Evolutionary conservation across 2,329 filamentous ascomycete genomes (phyloP).

Genomic region (Dactylellina drechsleri): DNA sequence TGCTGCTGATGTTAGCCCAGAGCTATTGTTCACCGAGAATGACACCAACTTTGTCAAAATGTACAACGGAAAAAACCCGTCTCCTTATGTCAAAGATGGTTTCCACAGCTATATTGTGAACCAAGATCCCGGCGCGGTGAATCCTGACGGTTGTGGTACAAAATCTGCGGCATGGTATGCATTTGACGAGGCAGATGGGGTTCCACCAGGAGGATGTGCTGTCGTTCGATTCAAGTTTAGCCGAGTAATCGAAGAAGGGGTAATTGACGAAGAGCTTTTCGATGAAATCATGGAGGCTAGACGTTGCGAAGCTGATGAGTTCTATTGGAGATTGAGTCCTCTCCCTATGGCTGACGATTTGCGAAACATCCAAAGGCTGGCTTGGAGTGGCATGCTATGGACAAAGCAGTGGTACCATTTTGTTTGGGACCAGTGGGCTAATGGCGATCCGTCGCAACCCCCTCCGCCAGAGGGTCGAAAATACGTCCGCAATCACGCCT

Average conservation of each 20-base stretch:
- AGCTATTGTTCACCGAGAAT: slow-evolving; percentile 92
- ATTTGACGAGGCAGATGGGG: slow-evolving; percentile 88
- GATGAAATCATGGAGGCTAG: slow-evolving; percentile 89
- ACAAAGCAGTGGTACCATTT: slow-evolving; percentile 97
- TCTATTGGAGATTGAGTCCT: slow-evolving; percentile 92
- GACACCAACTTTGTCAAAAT: slow-evolving; percentile 85
- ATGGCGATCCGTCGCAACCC: slow-evolving; percentile 87
- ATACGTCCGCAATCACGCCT: slow-evolving; percentile 82
- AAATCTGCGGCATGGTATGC: slow-evolving; percentile 92
- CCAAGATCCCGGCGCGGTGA: slow-evolving; percentile 80
- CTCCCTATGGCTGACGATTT: slow-evolving; percentile 93
- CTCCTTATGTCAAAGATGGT: slow-evolving; percentile 88
- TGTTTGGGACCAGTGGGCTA: slow-evolving; percentile 97
- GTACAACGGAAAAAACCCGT: slow-evolving; percentile 77
- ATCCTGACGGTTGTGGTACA: slow-evolving; percentile 81
- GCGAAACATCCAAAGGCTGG: slow-evolving; percentile 93
- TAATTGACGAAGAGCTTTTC: slow-evolving; percentile 87
- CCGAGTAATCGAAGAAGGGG: slow-evolving; percentile 70
- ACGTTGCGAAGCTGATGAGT: slow-evolving; percentile 91
- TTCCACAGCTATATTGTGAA: slow-evolving; percentile 90
- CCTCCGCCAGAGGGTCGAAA: slow-evolving; percentile 84
- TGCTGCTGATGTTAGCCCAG: slow-evolving; percentile 83
- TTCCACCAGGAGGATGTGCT: slow-evolving; percentile 89
- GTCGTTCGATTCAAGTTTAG: slow-evolving; percentile 93
- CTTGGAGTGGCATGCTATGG: slow-evolving; percentile 97